Base-by-base conservation (phyloP, 768 basidiomycete species). In the Suillus paluster region DNA sequence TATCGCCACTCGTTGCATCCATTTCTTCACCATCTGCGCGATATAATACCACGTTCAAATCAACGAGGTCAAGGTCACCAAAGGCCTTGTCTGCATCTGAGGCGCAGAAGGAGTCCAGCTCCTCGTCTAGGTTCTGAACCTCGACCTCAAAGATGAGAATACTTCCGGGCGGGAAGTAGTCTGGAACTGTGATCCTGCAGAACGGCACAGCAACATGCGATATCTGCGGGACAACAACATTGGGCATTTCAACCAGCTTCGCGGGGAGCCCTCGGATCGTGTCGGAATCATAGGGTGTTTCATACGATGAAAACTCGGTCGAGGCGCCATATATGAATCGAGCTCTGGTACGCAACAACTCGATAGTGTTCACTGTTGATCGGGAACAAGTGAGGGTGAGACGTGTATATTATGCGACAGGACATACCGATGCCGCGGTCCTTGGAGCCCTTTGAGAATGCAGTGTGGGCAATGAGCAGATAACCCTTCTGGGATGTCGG, bases 121-220 rank as follows among this genome's bases (percentile, higher is more conserved):
- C 76, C 2, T 83, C 64, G 61, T 94, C 91, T 60, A 91, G 77
- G 25, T 89, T 87, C 67, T 93, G 85, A 55, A 93, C 81, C 66
- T 91, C 87, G 0, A 96, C 97, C 70, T 89, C 86, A 70, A 98
- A 98, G 21, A 99, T 68, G 90, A 98, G 88, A 69, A 99, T 86
- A 63, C 92, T 94, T 11, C 97, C 97, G 0, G 97, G 95, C n/a
- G 96, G 95, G 77, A 99, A 99, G 68, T 81, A 79, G 41, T 95
- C 89, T 0, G 97, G 97, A 2, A 97, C 86, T 21, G 84, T 68
- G 62, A 99, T 87, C 72, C 95, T 92, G 23, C 89, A 84, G 74
- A 82, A 93, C 0, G 88, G 83, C 2, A 90, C 90, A 62, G 87
- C 86, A 34, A 67, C 72, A 66, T 92, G 92, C n/a, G 81, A 72